phyloP scores from a whole-genome alignment of 1,284 basidiomycete genomes.

The Omphalotus olearius region DNA sequence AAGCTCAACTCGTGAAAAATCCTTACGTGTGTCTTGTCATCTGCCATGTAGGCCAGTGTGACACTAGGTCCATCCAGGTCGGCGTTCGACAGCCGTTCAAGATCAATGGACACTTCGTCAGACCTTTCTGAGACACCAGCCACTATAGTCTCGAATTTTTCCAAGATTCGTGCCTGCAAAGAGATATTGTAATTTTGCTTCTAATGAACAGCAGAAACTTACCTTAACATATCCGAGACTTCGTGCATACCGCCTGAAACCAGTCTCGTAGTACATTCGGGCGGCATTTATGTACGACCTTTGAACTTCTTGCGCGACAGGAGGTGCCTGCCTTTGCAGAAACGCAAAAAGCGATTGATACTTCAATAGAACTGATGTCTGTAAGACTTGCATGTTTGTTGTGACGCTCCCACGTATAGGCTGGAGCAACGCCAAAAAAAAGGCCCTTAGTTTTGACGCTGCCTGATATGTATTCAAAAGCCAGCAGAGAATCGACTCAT shows the following conservation, averaged over 20 bases:
- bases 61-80: slow-evolving; percentile 77
- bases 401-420: slow-evolving; percentile 83
- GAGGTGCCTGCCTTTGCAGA: slow-evolving; percentile 76
- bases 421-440: slow-evolving; percentile 80
- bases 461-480: slow-evolving; percentile 45
- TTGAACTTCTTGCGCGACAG: slow-evolving; percentile 87
- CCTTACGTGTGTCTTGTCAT: slow-evolving; percentile 79
- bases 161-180: slow-evolving; percentile 50
- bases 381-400: slow-evolving; percentile 91
- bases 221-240: slow-evolving; percentile 79
- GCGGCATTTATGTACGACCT: slow-evolving; percentile 83
- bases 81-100: slow-evolving; percentile 60
- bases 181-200: slow-evolving; percentile 6
- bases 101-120: slow-evolving; percentile 36
- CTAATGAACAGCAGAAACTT: slow-evolving; percentile 9
- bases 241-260: slow-evolving; percentile 86
- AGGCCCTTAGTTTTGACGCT: slow-evolving; percentile 83
- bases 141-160: slow-evolving; percentile 62
- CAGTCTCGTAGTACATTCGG: slow-evolving; percentile 94
- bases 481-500: neutral
- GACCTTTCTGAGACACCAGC: slow-evolving; percentile 31
- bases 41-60: slow-evolving; percentile 81
- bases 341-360: slow-evolving; percentile 85
- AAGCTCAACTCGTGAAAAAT: neutral
- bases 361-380: slow-evolving; percentile 85